Base-by-base conservation (phyloP, 495 filamentous ascomycete genomes). In the Beverwykella pulmonaria region DNA sequence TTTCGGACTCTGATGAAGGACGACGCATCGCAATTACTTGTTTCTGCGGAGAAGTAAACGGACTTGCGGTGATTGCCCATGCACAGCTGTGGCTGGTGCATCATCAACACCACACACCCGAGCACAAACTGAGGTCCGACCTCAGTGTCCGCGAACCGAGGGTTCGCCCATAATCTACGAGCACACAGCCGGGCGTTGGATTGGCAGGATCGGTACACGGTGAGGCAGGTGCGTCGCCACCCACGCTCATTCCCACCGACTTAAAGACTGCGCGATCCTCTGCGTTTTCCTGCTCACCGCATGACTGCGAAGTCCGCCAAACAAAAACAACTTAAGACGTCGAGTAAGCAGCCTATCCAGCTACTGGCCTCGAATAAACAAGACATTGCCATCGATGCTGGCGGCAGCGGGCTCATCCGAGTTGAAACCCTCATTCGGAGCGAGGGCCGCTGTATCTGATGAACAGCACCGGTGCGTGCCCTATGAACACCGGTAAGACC, bases 1-100 rank as follows among this genome's bases (percentile, higher is more conserved):
- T 50, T 50, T 50, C 48, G 48, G 48, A 50, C 48, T 50, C 48
- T 50, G 48, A 50, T 50, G 48, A 50, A 50, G 48, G 48, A 25
- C 9, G 7, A 12, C 48, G 20, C 48, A 27, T 3, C 22, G 9
- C 20, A 22, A 47, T 47, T 5, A 4, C 5, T 15, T 47, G 44
- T 47, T 6, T 22, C 15, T 47, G 44, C 44, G 44, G 20, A 3
- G 15, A 22, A 47, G 15, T 17, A 15, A 22, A 47, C 44, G 44
- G 44, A 47, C 44, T 47, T 47, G 44, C 20, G 44, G 30, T 34
- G 30, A 34, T 34, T 34, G 30, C 30, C 30, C n/a, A n/a, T n/a
- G n/a, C 30, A 4, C 30, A 12, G 30, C 15, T 47, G 44, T 47
- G 44, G 44, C 44, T 47, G 44, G 44, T 47, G 44, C 44, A 34